Conservation (phyloP, 192 early-diverging fungal genomes). For the Coemansia sp. region DNA sequence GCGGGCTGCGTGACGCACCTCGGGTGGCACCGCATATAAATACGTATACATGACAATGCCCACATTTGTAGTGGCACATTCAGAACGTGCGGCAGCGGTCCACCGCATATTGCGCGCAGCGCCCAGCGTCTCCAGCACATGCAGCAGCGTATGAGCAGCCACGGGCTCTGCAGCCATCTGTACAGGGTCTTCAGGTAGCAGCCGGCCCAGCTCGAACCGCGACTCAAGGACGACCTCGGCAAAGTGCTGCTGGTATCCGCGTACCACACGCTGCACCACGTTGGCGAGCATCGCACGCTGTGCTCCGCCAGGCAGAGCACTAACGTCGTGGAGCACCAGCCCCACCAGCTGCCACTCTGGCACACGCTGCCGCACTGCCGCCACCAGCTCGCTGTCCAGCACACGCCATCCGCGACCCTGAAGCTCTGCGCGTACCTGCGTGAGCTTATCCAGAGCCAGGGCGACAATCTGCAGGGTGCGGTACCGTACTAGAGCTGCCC, state of each 20-base stretch:
- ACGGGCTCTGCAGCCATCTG: conserved; percentile 15
- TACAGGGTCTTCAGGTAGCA: conserved; percentile 22
- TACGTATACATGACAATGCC: conserved; percentile 22
- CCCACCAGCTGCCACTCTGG: conserved; percentile 40
- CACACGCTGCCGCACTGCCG: conserved; percentile 39
- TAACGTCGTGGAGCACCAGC: conserved; percentile 22
- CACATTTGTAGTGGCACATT: conserved; percentile 17
- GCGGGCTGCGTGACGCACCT: conserved; percentile 36
- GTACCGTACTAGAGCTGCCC: conserved; percentile 36
- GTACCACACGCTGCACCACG: conserved; percentile 43
- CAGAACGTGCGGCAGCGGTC: conserved; percentile 14
- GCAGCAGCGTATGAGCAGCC: conserved; percentile 31
- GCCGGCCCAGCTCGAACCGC: conserved; percentile 44
- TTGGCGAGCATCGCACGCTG: conserved; percentile 22
- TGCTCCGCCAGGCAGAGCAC: not conserved
- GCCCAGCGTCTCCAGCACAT: conserved; percentile 25
- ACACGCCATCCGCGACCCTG: conserved; percentile 20
- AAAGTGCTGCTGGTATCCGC: conserved; percentile 47
- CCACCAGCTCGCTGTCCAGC: conserved; percentile 34
- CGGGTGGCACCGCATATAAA: conserved; percentile 33
- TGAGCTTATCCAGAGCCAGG: conserved; percentile 41
- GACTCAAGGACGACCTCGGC: conserved; percentile 27
- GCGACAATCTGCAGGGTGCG: conserved; percentile 42
- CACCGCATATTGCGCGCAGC: conserved; percentile 26
- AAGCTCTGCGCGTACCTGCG: conserved; percentile 26